Conservation (phyloP, 345 rosid species). For the Carallia pectinifolia region DNA sequence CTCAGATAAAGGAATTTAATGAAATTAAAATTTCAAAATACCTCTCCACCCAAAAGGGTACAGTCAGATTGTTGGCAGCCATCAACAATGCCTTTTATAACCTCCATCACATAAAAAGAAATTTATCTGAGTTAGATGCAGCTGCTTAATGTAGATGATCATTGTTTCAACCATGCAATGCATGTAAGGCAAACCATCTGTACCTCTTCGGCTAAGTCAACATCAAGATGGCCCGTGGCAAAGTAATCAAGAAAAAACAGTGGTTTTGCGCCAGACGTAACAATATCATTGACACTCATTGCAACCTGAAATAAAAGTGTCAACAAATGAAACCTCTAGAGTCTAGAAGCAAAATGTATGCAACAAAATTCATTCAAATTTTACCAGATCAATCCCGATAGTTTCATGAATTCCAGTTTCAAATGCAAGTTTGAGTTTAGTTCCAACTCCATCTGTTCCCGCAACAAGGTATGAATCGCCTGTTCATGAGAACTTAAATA, state of each 20-base stretch:
- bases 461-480: constrained; percentile 93
- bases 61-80: constrained; percentile 87
- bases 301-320: constrained; percentile 56
- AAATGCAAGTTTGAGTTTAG: constrained; percentile 89
- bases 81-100: constrained; percentile 87
- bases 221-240: constrained; percentile 89
- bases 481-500: constrained; percentile 23
- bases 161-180: not conserved
- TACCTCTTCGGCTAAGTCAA: constrained; percentile 95
- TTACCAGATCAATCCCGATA: constrained; percentile 90
- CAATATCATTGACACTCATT: constrained; percentile 94
- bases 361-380: not conserved
- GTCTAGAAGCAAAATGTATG: not conserved
- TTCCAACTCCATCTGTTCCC: constrained; percentile 97
- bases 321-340: constrained; percentile 3
- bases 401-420: constrained; percentile 89
- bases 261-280: constrained; percentile 95
- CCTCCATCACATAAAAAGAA: constrained; percentile 37
- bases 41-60: constrained; percentile 93
- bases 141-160: not conserved
- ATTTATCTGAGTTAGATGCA: not conserved
- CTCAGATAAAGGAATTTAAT: not conserved
- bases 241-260: constrained; percentile 91
- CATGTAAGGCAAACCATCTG: not conserved
- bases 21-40: constrained; percentile 17